A percentile compares a stretch with the other conserved stretches of the same genome.
Conservation (phyloP, 1,284 basidiomycete genomes). For the Somion occarium region DNA sequence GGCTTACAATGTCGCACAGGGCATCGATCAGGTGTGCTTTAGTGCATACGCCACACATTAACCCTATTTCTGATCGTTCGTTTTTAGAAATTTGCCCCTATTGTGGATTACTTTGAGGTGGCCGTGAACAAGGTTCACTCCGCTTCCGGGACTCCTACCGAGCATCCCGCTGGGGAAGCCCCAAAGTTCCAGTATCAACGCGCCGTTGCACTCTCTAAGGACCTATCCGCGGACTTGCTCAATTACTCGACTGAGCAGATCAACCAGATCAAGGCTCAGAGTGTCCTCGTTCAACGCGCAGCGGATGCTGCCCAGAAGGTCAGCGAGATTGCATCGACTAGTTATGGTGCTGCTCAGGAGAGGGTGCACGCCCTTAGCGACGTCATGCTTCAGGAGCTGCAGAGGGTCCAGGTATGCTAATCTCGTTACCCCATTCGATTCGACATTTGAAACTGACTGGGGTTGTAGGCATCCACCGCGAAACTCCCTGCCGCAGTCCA, state of each 20-base stretch:
- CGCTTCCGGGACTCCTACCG: constrained; percentile 16
- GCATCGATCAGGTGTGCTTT: constrained; percentile 62
- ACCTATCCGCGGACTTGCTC: constrained; percentile 56
- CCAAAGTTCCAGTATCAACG: constrained; percentile 71
- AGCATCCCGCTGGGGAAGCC: constrained; percentile 16
- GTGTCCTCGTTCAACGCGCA: constrained; percentile 63
- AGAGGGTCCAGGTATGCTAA: constrained; percentile 47
- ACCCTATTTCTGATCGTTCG: neutral
- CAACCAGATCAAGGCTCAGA: constrained; percentile 67
- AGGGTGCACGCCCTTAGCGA: constrained; percentile 50
- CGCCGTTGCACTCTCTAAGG: constrained; percentile 57
- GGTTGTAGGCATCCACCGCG: constrained; percentile 39
- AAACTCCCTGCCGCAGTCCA: constrained; percentile 53
- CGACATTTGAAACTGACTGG: constrained; percentile 8
- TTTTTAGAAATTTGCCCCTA: constrained; percentile 62
- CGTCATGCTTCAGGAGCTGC: constrained; percentile 58
- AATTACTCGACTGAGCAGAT: constrained; percentile 67
- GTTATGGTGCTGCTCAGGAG: constrained; percentile 44
- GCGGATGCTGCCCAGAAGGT: constrained; percentile 63
- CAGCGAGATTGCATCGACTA: constrained; percentile 50
- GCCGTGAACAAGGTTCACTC: constrained; percentile 52
- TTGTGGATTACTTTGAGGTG: constrained; percentile 65
- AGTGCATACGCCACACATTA: neutral
- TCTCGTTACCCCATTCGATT: neutral
- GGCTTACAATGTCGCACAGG: constrained; percentile 57